Base-by-base conservation (phyloP, 1,139 yeast genomes). In the Pichiaceae sp. region DNA sequence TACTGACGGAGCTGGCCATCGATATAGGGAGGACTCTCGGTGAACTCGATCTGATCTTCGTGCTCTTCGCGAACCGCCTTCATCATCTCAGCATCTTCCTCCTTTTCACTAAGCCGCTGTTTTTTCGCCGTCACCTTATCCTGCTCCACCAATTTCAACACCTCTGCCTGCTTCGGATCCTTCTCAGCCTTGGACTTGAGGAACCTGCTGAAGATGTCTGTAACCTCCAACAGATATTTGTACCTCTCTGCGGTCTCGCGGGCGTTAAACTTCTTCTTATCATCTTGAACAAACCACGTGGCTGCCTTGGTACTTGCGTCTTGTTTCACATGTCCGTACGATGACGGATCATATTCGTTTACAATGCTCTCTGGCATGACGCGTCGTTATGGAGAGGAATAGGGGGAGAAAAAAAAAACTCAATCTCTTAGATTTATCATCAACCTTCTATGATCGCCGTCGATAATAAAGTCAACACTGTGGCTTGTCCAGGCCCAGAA, bases 401-500 rank as follows among this genome's bases (percentile, higher is more conserved):
- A 21, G 24, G 7, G 24, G 24, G 24, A 7, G 24, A 11, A 21
- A 21, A 21, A 21, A 21, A 7, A n/a, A n/a, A n/a, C n/a, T n/a
- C n/a, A n/a, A n/a, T n/a, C n/a, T n/a, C n/a, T n/a, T n/a, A n/a
- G n/a, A n/a, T n/a, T n/a, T n/a, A n/a, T n/a, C n/a, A n/a, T n/a
- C n/a, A 9, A 21, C 11, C 24, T 21, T 21, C 24, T 7, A 30
- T 30, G 32, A 30, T 30, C 7, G 32, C 35, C 12, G 15, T 17
- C n/a, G 16, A 24, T 4, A 24, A 14, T 19, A n/a, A 9, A 30
- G 3, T 11, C 20, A 30, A 27, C 17, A 28, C 21, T 16, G 96
- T 87, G 53, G 97, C 91, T 60, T 91, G 99, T 64, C 98, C 98
- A 0, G 99, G 98, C 0, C 95, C 97, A 1, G 96, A 89, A 54